Evolutionary conservation across 345 rosid genomes (phyloP).

Genomic region (Eutrema yunnanense): DNA sequence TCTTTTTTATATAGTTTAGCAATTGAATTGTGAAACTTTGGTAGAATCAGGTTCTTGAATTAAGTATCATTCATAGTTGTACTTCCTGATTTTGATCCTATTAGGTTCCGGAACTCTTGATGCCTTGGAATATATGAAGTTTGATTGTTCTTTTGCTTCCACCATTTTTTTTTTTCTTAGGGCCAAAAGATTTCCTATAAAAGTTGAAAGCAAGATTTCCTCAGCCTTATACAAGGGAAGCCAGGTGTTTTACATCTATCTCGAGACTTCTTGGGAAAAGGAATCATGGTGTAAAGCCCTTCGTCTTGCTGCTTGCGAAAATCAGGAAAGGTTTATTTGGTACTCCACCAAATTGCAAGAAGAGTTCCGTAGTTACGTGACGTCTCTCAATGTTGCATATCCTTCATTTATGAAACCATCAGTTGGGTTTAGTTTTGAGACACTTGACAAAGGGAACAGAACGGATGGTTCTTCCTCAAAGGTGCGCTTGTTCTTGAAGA

Average conservation of each 20-base stretch:
- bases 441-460: conserved; percentile 44
- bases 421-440: conserved; percentile 39
- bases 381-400: conserved; percentile 53
- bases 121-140: neutral
- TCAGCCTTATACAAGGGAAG: conserved; percentile 56
- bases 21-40: neutral
- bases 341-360: conserved; percentile 44
- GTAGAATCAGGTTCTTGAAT: neutral
- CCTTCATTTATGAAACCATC: conserved; percentile 75
- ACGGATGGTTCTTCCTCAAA: conserved; percentile 64
- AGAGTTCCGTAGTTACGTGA: conserved; percentile 56
- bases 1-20: neutral
- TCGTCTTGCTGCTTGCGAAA: conserved; percentile 75
- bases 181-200: conserved; percentile 89
- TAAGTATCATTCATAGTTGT: neutral
- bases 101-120: neutral
- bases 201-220: conserved; percentile 63
- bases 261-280: conserved; percentile 97
- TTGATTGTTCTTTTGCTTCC: neutral
- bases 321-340: conserved; percentile 55
- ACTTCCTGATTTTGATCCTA: neutral
- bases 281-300: conserved; percentile 97
- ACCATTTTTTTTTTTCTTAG: conserved; percentile 29
- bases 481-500: conserved; percentile 66
- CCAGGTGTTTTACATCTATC: conserved; percentile 58